Evolutionary conservation across 306 rosid genomes (phyloP).

Genomic region (Lagenaria siceraria): DNA sequence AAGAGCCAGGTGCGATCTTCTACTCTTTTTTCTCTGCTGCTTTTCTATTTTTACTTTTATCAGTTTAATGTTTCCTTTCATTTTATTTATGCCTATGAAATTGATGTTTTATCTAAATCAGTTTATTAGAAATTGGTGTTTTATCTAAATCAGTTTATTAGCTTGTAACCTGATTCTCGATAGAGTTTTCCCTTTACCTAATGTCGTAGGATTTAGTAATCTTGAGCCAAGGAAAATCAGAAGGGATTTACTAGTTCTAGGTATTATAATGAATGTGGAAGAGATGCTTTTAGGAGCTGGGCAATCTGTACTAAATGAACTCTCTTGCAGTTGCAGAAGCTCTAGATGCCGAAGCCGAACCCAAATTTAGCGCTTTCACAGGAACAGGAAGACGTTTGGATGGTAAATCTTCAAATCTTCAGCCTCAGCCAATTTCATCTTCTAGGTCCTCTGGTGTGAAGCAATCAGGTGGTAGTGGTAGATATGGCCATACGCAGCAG

Average conservation of each 20-base stretch:
- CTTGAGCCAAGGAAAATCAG: background rate
- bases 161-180: background rate
- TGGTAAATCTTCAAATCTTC: slow-evolving; percentile 53
- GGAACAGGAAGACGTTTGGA: slow-evolving; percentile 93
- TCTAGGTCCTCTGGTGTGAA: slow-evolving; percentile 36
- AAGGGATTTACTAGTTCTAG: background rate
- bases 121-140: background rate
- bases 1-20: slow-evolving; percentile 36
- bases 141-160: background rate
- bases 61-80: background rate
- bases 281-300: background rate
- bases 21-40: background rate
- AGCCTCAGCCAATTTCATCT: slow-evolving; percentile 40
- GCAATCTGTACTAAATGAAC: background rate
- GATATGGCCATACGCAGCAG: slow-evolving; percentile 31
- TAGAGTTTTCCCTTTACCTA: background rate
- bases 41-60: background rate
- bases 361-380: slow-evolving; percentile 76
- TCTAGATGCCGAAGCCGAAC: slow-evolving; percentile 43
- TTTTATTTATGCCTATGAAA: background rate
- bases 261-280: background rate
- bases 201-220: background rate
- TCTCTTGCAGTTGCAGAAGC: slow-evolving; percentile 47
- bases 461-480: slow-evolving; percentile 16
- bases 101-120: background rate